Base-by-base conservation (phyloP, 192 early-diverging fungal genomes). In the Coemansia sp. region DNA sequence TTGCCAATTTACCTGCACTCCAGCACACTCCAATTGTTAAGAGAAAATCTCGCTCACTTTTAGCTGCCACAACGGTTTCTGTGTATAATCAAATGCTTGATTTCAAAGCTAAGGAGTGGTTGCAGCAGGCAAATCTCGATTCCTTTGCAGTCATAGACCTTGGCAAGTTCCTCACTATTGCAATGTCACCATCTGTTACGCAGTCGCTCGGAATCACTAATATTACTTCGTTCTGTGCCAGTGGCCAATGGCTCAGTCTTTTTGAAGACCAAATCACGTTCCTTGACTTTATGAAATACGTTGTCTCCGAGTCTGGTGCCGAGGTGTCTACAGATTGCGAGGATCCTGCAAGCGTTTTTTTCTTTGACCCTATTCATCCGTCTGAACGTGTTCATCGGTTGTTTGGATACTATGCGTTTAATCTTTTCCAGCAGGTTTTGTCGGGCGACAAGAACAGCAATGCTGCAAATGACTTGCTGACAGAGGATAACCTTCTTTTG, bases 331-430 rank as follows among this genome's bases (percentile, higher is more conserved):
- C 12, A 1, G 13, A 9, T 1, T 80, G 77, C 38, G 2, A 10
- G 3, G 73, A 81, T 50, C 70, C 78, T 0, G 45, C 52, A 9
- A 47, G 53, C 0, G 37, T 56, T 1, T 81, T 68, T 42, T 81
- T 72, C 41, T 70, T 75, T 49, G 78, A 81, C 13, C 78, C 78
- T 0, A 70, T 75, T 4, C 78, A 81, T 37, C 78, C 78, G 0
- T 56, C 72, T 23, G 78, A 75, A 23, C 73, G 70, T 9, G 69
- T 81, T 0, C 78, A 81, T 13, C 58, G 78, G 4, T 53, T 81
- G 12, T 81, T 81, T 65, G 78, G 69, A 6, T 81, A 75, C 32
- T 67, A 67, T 21, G 57, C 50, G 1, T 45, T 64, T 9, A 9
- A 65, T 54, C 32, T 56, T 3, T 71, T 71, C 40, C 49, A 40